A percentile compares a stretch with the other conserved stretches of the same genome.
phyloP scores from a whole-genome alignment of 225 moss, liverwort and hornwort species.

The Ulota crispa region DNA sequence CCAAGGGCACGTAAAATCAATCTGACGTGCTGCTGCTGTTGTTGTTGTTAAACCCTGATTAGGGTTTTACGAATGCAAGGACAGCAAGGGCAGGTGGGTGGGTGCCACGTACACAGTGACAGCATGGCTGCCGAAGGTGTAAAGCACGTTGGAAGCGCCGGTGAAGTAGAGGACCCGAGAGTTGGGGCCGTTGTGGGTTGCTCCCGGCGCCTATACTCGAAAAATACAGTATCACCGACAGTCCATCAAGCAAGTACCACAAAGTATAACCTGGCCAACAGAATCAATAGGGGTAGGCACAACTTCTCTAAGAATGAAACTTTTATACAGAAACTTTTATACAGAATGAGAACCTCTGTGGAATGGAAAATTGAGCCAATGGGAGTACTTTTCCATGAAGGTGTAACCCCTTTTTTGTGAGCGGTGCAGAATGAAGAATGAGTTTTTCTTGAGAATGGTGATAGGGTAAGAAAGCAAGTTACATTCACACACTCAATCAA shows the following conservation, averaged over 20 bases:
- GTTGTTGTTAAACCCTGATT: background rate
- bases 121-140: conserved; percentile 91
- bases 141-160: conserved; percentile 93
- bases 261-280: conserved; percentile 35
- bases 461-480: too few species aligned
- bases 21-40: background rate
- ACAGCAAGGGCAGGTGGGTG: background rate
- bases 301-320: too few species aligned
- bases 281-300: background rate
- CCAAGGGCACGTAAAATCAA: background rate
- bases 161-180: conserved; percentile 81
- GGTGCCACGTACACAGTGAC: conserved; percentile 73
- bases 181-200: conserved; percentile 65
- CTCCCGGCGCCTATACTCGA: conserved; percentile 50
- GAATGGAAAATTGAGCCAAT: too few species aligned
- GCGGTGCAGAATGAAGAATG: too few species aligned
- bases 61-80: background rate
- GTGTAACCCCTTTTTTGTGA: too few species aligned
- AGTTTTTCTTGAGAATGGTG: too few species aligned
- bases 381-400: too few species aligned
- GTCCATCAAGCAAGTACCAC: conserved; percentile 30
- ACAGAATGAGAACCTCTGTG: too few species aligned
- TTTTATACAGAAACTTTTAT: too few species aligned
- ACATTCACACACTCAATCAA: too few species aligned
- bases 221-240: conserved; percentile 31